A percentile compares a stretch with the other conserved stretches of the same genome.
phyloP scores from a whole-genome alignment of 495 filamentous ascomycete species.

The Penicillium silybi region DNA sequence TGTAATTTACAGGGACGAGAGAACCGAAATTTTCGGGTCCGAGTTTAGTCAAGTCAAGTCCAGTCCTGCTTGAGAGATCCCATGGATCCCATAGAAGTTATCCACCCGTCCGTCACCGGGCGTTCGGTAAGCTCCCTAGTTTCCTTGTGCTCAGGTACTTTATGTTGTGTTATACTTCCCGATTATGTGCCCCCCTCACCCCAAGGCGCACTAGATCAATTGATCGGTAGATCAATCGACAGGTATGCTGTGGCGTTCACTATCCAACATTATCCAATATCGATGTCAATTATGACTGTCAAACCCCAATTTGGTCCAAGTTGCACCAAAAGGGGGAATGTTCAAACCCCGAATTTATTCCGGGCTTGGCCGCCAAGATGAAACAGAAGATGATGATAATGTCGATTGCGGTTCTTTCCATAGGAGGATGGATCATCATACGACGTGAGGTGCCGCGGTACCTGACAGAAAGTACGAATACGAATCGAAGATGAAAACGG shows the following conservation, averaged over 20 bases:
- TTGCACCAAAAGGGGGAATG: not conserved
- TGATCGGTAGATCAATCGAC: not conserved
- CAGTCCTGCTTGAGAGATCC: not conserved
- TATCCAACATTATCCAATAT: not conserved
- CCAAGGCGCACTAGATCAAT: not conserved
- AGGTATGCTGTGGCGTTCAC: slow-evolving; percentile 1
- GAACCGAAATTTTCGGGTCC: not conserved
- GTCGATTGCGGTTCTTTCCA: not conserved
- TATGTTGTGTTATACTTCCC: not conserved
- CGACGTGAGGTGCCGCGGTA: not conserved
- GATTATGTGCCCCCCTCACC: not conserved
- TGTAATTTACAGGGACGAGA: not conserved
- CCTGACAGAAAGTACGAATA: not conserved
- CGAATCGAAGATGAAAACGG: slow-evolving; percentile 12
- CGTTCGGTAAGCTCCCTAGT: not conserved
- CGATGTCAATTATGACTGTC: not conserved
- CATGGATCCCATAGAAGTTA: not conserved
- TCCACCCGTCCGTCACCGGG: not conserved
- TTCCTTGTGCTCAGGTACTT: not conserved
- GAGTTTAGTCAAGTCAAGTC: not conserved
- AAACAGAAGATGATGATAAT: not conserved
- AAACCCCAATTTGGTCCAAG: not conserved
- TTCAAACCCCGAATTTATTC: not conserved
- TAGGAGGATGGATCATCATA: not conserved
- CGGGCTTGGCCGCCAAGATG: not conserved